These are phyloP conservation scores for Conringia planisiliqua DNA, from an alignment of 345 rosid species.

Conservation along the genomic window DNA sequence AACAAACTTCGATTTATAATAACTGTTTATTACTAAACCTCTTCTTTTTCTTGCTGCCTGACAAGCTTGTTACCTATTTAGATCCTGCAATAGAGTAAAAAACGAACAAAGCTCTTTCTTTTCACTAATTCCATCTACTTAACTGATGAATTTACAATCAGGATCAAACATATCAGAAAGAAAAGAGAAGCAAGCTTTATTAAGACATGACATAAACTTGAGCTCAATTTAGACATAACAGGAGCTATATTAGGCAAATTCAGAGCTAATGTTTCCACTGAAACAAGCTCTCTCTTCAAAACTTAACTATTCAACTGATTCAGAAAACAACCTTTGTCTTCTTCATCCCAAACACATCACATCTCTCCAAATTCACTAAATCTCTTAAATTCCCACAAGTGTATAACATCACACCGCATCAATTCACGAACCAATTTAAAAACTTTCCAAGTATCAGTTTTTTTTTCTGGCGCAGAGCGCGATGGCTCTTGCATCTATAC, in stretches of 20 bases:
- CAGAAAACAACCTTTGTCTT: neutral
- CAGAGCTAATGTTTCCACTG: neutral
- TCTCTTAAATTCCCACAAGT: neutral
- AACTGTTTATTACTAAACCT: neutral
- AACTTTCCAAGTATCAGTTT: neutral
- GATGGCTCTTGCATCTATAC: neutral
- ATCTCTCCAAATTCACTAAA: neutral
- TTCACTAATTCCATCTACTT: neutral
- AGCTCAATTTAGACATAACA: constrained; percentile 7
- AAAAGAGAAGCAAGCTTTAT: neutral
- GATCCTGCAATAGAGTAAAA: constrained; percentile 5
- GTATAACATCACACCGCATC: neutral
- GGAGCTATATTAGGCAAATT: neutral
- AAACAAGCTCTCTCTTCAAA: neutral
- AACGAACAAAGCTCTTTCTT: neutral
- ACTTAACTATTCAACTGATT: neutral
- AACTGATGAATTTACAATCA: neutral
- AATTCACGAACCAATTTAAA: neutral
- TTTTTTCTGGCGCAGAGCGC: neutral
- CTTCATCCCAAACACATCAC: neutral
- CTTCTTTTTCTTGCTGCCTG: neutral
- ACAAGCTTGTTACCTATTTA: neutral
- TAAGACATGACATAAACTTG: neutral
- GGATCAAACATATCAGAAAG: neutral
- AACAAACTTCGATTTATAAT: neutral